phyloP scores from a whole-genome alignment of 495 filamentous ascomycete species.

The Aspergillus mulundensis region DNA sequence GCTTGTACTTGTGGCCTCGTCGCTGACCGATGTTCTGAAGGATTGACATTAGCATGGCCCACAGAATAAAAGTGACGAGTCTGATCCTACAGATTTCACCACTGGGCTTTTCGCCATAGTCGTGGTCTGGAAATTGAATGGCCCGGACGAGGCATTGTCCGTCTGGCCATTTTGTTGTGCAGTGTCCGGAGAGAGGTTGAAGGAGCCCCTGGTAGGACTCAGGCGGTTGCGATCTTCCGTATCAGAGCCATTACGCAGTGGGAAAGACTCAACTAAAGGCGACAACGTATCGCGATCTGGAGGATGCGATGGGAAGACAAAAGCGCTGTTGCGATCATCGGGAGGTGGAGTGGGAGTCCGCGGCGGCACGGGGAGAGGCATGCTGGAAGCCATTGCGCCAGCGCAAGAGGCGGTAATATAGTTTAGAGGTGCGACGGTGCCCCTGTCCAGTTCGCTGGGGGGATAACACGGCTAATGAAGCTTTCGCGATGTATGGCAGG shows the following conservation, averaged over 20 bases:
- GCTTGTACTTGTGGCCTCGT: constrained; percentile 95
- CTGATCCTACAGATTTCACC: constrained; percentile 65
- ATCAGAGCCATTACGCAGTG: constrained; percentile 20
- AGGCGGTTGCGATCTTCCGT: constrained; percentile 28
- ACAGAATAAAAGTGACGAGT: not conserved
- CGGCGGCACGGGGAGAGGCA: constrained; percentile 62
- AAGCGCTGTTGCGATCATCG: constrained; percentile 41
- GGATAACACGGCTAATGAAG: not conserved
- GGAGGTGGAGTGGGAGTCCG: constrained; percentile 66
- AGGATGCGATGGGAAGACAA: constrained; percentile 11
- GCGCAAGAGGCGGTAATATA: constrained; percentile 1
- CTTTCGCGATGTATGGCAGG: not conserved
- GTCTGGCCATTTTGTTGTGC: constrained; percentile 37
- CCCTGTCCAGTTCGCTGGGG: not conserved
- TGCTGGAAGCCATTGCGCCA: constrained; percentile 49
- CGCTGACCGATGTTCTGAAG: constrained; percentile 77
- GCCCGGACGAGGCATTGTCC: constrained; percentile 44
- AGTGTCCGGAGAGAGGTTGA: constrained; percentile 39
- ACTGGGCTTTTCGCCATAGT: constrained; percentile 71
- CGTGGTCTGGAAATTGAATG: constrained; percentile 94
- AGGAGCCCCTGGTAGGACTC: constrained; percentile 38
- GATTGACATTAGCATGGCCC: not conserved
- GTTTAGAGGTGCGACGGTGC: not conserved
- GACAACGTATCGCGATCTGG: constrained; percentile 63
- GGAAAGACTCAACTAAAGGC: constrained; percentile 54